These are phyloP conservation scores for Podospora anserina DNA, from an alignment of 495 filamentous ascomycete species.

Conservation along the genomic window DNA sequence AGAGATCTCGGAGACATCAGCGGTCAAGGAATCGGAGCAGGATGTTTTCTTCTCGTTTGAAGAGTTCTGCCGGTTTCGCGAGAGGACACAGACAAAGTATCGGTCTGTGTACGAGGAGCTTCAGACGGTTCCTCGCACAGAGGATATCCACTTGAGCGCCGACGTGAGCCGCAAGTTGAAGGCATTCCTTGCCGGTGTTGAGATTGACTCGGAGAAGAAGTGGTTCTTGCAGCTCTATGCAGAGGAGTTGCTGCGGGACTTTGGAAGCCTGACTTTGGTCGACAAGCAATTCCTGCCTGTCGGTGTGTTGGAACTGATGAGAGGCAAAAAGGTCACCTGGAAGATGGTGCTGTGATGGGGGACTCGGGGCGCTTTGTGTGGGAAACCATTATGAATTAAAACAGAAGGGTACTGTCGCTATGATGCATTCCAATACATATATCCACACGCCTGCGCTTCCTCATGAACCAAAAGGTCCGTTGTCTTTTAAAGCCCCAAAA, in stretches of 20 bases:
- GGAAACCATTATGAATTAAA: slow-evolving; percentile 13
- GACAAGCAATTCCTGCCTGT: slow-evolving; percentile 55
- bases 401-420: slow-evolving; percentile 11
- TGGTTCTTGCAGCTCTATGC: slow-evolving; percentile 54
- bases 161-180: slow-evolving; percentile 22
- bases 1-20: neutral
- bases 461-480: neutral
- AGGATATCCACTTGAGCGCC: slow-evolving; percentile 24
- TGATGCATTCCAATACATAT: neutral
- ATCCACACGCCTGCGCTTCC: neutral
- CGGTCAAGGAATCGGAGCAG: slow-evolving; percentile 11
- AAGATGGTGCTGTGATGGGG: slow-evolving; percentile 40
- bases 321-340: slow-evolving; percentile 54
- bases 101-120: slow-evolving; percentile 14
- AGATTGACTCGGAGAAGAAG: slow-evolving; percentile 39
- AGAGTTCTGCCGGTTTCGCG: slow-evolving; percentile 47
- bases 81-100: slow-evolving; percentile 29
- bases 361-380: neutral
- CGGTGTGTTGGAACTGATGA: slow-evolving; percentile 52
- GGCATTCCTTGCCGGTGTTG: slow-evolving; percentile 16
- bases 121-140: slow-evolving; percentile 23
- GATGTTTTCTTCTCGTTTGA: slow-evolving; percentile 46
- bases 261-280: slow-evolving; percentile 52
- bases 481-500: neutral
- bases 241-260: slow-evolving; percentile 46